Evolutionary conservation across 1,284 basidiomycete genomes (phyloP).

Genomic region (Melanopsichium pennsylvanicum): DNA sequence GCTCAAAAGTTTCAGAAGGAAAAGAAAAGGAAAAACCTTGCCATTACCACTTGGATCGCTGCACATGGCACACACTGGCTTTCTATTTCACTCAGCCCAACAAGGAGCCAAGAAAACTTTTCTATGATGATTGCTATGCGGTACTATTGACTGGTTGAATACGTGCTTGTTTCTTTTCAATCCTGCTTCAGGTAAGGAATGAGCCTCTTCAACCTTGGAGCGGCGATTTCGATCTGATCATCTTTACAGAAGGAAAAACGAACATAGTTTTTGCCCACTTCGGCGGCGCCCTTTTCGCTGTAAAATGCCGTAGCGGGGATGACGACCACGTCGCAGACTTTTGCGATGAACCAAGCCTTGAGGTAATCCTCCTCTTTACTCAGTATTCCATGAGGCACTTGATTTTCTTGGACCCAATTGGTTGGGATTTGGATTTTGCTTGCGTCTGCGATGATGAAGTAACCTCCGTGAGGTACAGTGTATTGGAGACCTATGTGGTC

Average conservation of each 20-base stretch:
- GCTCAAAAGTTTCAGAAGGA: too few species aligned
- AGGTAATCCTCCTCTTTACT: slow-evolving; percentile 88
- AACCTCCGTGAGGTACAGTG: slow-evolving; percentile 57
- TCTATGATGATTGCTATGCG: slow-evolving; percentile 1
- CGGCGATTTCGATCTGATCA: slow-evolving; percentile 55
- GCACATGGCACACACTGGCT: too few species aligned
- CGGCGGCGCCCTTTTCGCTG: slow-evolving; percentile 36
- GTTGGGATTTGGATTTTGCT: slow-evolving; percentile 81
- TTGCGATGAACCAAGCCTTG: slow-evolving; percentile 69
- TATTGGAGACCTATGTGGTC: slow-evolving; percentile 87
- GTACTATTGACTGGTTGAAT: background rate
- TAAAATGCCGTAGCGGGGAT: slow-evolving; percentile 64
- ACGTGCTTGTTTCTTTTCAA: too few species aligned
- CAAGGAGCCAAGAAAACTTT: too few species aligned
- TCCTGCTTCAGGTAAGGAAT: slow-evolving; percentile 20
- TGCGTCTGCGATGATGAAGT: slow-evolving; percentile 74
- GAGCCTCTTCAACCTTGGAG: slow-evolving; percentile 46
- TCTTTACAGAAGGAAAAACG: slow-evolving; percentile 64
- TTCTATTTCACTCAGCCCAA: too few species aligned
- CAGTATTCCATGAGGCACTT: slow-evolving; percentile 78
- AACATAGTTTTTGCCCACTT: slow-evolving; percentile 53
- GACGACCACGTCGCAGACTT: slow-evolving; percentile 59
- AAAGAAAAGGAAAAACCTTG: too few species aligned
- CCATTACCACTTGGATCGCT: too few species aligned
- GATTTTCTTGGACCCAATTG: slow-evolving; percentile 81